phyloP scores from a whole-genome alignment of 1,284 basidiomycete species.

The Naganishia cerealis region DNA sequence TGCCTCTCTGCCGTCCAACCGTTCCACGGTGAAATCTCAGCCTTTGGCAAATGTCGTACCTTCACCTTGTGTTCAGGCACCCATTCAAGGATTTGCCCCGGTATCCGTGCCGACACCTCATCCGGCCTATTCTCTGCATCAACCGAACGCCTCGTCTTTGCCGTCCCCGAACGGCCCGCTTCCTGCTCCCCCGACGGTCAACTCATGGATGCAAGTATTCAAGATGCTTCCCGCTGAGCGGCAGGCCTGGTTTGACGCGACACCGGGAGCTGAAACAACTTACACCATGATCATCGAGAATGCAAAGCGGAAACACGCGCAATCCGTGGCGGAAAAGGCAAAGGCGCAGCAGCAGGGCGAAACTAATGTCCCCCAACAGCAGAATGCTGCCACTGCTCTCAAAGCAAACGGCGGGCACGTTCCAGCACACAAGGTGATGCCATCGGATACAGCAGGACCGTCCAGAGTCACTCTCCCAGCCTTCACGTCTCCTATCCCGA shows the following conservation, averaged over 20 bases:
- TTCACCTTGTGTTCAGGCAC: not conserved
- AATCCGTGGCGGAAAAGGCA: conserved; percentile 10
- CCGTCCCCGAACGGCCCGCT: conserved; percentile 4
- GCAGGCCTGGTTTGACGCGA: conserved; percentile 12
- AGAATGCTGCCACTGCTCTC: not conserved
- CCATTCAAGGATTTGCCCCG: not conserved
- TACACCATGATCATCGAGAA: conserved; percentile 22
- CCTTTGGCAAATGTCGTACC: not conserved
- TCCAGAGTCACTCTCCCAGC: conserved; percentile 11
- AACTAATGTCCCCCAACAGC: not conserved
- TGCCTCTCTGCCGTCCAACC: not conserved
- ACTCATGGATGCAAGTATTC: conserved; percentile 22
- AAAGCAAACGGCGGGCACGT: not conserved
- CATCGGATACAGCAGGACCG: conserved; percentile 1
- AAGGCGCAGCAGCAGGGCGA: not conserved
- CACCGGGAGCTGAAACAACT: conserved; percentile 11
- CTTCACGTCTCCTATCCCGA: conserved; percentile 20
- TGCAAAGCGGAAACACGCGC: conserved; percentile 18
- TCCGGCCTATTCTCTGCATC: not conserved
- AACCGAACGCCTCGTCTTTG: not conserved
- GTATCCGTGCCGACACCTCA: not conserved
- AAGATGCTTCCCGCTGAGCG: conserved; percentile 14
- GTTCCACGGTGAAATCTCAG: not conserved
- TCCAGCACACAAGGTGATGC: not conserved
- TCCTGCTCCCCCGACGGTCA: not conserved